A percentile compares a stretch with the other conserved stretches of the same genome.
These are phyloP conservation scores for Cetradonia linearis DNA, from an alignment of 495 filamentous ascomycete species.

Conservation along the genomic window DNA sequence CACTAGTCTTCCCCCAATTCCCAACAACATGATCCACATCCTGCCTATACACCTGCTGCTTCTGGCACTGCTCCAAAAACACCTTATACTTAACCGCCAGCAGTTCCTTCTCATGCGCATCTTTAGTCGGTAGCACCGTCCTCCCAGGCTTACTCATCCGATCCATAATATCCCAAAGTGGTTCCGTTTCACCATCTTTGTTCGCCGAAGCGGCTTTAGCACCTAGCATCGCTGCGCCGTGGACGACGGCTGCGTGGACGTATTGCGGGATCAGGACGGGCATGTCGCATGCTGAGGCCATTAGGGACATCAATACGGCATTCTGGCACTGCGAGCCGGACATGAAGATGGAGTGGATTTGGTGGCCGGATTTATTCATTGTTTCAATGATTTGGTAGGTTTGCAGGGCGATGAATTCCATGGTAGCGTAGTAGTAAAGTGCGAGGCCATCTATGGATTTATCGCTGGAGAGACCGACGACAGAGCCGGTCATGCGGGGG, in stretches of 20 bases:
- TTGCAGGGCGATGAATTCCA: constrained; percentile 96
- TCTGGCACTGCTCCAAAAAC: constrained; percentile 55
- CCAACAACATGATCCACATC: constrained; percentile 53
- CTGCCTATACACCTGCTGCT: constrained; percentile 48
- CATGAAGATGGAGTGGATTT: constrained; percentile 92
- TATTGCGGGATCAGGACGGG: constrained; percentile 87
- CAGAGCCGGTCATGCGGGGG: constrained; percentile 77
- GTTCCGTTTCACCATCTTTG: constrained; percentile 66
- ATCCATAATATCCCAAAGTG: constrained; percentile 93
- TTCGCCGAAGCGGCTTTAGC: constrained; percentile 83
- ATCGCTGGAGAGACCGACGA: constrained; percentile 78
- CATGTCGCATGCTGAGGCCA: constrained; percentile 82
- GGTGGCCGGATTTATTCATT: constrained; percentile 79
- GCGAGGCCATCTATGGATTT: constrained; percentile 76
- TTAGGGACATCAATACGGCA: constrained; percentile 75
- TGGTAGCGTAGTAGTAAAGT: constrained; percentile 81
- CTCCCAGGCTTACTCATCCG: constrained; percentile 92
- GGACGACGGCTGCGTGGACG: constrained; percentile 89
- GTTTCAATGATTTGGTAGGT: constrained; percentile 89
- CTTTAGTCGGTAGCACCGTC: constrained; percentile 58
- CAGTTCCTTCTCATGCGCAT: constrained; percentile 65
- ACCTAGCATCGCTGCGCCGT: constrained; percentile 93
- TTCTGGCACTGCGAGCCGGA: constrained; percentile 96
- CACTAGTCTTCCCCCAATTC: constrained; percentile 28
- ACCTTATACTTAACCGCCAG: constrained; percentile 73